These are phyloP conservation scores for Mimosa pudica DNA, from an alignment of 306 rosid genomes.

Conservation along the genomic window DNA sequence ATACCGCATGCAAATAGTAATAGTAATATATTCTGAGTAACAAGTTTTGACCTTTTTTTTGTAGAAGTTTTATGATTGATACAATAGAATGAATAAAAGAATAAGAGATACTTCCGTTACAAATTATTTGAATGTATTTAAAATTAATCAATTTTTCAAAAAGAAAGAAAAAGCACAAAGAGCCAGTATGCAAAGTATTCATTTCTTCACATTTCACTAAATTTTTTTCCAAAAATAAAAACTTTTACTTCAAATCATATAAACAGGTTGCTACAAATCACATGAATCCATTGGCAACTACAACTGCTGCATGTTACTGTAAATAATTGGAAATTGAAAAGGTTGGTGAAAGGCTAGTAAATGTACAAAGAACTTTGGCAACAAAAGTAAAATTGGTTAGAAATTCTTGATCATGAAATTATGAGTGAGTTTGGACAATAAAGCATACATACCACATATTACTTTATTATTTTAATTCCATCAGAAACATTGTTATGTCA, in stretches of 20 bases:
- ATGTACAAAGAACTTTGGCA: too few species aligned
- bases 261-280: too few species aligned
- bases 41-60: neutral
- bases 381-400: neutral
- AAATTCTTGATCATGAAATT: neutral
- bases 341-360: too few species aligned
- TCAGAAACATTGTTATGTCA: neutral
- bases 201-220: neutral
- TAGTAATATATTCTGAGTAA: neutral
- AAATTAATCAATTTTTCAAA: neutral
- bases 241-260: too few species aligned
- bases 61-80: too few species aligned
- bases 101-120: neutral
- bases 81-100: neutral
- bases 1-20: too few species aligned
- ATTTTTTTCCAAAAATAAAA: too few species aligned
- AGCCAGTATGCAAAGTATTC: neutral
- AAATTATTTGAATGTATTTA: too few species aligned
- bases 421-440: neutral
- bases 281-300: too few species aligned
- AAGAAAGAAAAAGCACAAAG: neutral
- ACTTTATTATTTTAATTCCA: neutral
- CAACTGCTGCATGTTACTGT: too few species aligned
- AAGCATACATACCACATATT: neutral
- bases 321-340: too few species aligned